Base-by-base conservation (phyloP, 768 basidiomycete species). In the Saitozyma sp. region DNA sequence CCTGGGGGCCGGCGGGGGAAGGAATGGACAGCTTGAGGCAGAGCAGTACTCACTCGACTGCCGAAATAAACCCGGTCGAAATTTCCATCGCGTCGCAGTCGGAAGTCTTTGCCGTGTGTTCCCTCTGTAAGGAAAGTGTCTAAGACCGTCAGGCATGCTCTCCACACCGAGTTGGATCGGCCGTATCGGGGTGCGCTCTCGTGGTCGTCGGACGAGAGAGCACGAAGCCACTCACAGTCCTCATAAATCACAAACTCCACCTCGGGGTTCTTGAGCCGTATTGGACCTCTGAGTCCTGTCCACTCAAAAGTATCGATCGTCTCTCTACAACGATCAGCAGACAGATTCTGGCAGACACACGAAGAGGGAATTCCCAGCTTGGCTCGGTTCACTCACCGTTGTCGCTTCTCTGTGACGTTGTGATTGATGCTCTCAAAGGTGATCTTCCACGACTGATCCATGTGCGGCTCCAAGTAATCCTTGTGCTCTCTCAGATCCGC, bases 251-350 rank as follows among this genome's bases (percentile, higher is more conserved):
- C 85, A 29, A 91, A 80, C 9, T 83, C 84, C 39, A 92, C 84
- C 50, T 92, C 86, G 0, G 94, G 90, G 50, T 82, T 82, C 64
- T 86, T 87, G 85, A 98, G 85, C 58, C 89, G 86, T 67, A 96
- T 91, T 68, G 85, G 85, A 11, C 93, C 93, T 61, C 83, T 78
- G 65, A 92, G 87, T 17, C 81, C 86, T 89, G 97, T 92, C 74
- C 91, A 96, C 2, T 84, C 79, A 77, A 99, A 97, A 67, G 83
- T 84, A 73, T 92, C 88, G 50, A 95, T 86, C 49, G 90, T 68
- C 13, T 68, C 67, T 43, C 72, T 71, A 51, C 38, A 40, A 19
- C 40, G 50, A 17, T 54, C 50, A 51, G 40, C 50, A 53, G 41
- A 63, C 43, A 14, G 38, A 50, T 1, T 4, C 19, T 17, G 39